These are phyloP conservation scores for Fusarium sp. DNA, from an alignment of 2,329 filamentous ascomycete genomes.

Conservation along the genomic window DNA sequence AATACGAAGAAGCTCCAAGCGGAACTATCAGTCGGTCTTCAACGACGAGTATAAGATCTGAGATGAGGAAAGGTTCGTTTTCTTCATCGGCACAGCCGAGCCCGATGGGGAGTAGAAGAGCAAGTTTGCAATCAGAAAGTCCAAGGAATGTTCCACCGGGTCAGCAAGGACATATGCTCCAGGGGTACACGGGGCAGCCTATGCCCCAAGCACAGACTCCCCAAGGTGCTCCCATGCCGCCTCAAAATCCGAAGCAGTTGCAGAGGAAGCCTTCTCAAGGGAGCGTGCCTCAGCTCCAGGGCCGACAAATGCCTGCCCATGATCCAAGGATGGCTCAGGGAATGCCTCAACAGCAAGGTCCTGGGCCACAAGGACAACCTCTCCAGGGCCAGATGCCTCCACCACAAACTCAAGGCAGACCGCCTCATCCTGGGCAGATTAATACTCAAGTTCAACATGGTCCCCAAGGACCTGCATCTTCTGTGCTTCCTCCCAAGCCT, in stretches of 20 bases:
- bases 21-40: constrained; percentile 36
- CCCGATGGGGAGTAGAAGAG: constrained; percentile 35
- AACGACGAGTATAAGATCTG: constrained; percentile 24
- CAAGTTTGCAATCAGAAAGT: constrained; percentile 40
- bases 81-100: constrained; percentile 36
- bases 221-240: constrained; percentile 9
- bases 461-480: constrained; percentile 16
- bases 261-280: constrained; percentile 39
- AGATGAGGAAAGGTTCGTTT: constrained; percentile 31
- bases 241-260: constrained; percentile 26
- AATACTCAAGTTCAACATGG: constrained; percentile 2
- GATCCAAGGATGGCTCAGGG: constrained; percentile 14
- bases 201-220: constrained; percentile 5
- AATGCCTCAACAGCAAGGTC: constrained; percentile 8
- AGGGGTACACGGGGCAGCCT: constrained; percentile 18
- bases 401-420: constrained; percentile 9
- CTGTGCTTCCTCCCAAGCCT: constrained; percentile 15
- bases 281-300: constrained; percentile 14
- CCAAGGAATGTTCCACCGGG: constrained; percentile 17
- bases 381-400: constrained; percentile 10
- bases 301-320: constrained; percentile 19
- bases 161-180: constrained; percentile 22
- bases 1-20: constrained; percentile 40
- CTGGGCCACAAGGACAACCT: constrained; percentile 13
- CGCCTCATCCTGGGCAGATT: constrained; percentile 12